These are phyloP conservation scores for Trifolium pratense DNA, from an alignment of 306 rosid genomes.

Conservation along the genomic window DNA sequence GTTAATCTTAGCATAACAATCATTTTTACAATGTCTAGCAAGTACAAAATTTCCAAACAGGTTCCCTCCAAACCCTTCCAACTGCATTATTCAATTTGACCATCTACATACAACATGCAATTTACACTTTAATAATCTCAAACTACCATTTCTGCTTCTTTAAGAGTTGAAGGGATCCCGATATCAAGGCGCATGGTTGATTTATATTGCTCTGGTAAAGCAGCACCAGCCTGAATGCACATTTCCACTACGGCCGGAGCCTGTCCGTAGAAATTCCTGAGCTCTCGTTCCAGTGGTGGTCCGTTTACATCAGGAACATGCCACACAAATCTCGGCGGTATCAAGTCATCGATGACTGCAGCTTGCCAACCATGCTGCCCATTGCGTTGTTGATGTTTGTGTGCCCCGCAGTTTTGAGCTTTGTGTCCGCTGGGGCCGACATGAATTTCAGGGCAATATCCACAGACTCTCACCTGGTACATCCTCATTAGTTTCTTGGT, in stretches of 20 bases:
- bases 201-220: constrained; percentile 73
- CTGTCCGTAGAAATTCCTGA: constrained; percentile 81
- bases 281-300: constrained; percentile 74
- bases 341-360: constrained; percentile 82
- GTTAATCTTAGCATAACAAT: not conserved
- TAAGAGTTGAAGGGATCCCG: constrained; percentile 76
- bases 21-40: constrained; percentile 2
- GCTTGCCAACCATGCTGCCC: constrained; percentile 99
- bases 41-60: not conserved
- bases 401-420: constrained; percentile 94
- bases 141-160: constrained; percentile 96
- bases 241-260: constrained; percentile 90
- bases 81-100: constrained; percentile 19
- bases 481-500: constrained; percentile 74
- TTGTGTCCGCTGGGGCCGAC: constrained; percentile 82
- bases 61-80: not conserved
- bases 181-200: constrained; percentile 91
- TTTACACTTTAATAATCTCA: constrained; percentile 49
- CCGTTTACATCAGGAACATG: constrained; percentile 89
- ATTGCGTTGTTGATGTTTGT: constrained; percentile 93
- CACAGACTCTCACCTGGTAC: constrained; percentile 88
- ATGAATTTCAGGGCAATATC: constrained; percentile 94
- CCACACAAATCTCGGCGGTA: constrained; percentile 95
- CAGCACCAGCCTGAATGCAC: constrained; percentile 93
- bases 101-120: constrained; percentile 29